phyloP scores from a whole-genome alignment of 2,329 filamentous ascomycete genomes.

The Apiospora arundinis region DNA sequence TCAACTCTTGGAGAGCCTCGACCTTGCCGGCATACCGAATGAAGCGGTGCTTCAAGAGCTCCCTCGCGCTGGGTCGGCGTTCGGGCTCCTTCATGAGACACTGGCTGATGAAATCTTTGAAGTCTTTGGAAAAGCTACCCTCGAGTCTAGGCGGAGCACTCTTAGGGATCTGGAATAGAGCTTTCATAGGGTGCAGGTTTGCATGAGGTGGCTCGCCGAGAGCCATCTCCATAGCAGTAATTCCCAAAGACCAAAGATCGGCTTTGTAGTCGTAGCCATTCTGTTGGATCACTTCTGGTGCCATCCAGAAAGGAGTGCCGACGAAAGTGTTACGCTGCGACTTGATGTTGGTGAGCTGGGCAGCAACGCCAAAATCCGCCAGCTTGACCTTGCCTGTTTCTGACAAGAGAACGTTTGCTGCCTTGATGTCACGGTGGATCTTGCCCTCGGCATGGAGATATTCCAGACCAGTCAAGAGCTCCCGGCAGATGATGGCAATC shows the following conservation, averaged over 20 bases:
- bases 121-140: constrained; percentile 85
- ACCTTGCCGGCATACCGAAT: constrained; percentile 86
- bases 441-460: constrained; percentile 95
- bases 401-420: constrained; percentile 93
- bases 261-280: constrained; percentile 85
- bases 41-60: constrained; percentile 87
- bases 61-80: constrained; percentile 80
- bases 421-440: constrained; percentile 96
- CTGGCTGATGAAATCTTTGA: constrained; percentile 90
- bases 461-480: constrained; percentile 87
- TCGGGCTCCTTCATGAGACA: constrained; percentile 95
- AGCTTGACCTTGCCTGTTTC: constrained; percentile 91
- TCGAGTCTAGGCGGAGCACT: constrained; percentile 84
- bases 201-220: constrained; percentile 89
- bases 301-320: constrained; percentile 97
- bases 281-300: constrained; percentile 91
- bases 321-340: constrained; percentile 98
- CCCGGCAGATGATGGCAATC: constrained; percentile 92
- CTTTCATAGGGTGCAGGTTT: constrained; percentile 90
- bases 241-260: constrained; percentile 91
- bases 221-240: constrained; percentile 89
- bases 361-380: constrained; percentile 95
- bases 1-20: constrained; percentile 85
- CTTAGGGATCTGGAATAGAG: constrained; percentile 89
- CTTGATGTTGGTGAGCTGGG: constrained; percentile 96